phyloP scores from a whole-genome alignment of 768 basidiomycete genomes.

The Lentinula aciculospora region DNA sequence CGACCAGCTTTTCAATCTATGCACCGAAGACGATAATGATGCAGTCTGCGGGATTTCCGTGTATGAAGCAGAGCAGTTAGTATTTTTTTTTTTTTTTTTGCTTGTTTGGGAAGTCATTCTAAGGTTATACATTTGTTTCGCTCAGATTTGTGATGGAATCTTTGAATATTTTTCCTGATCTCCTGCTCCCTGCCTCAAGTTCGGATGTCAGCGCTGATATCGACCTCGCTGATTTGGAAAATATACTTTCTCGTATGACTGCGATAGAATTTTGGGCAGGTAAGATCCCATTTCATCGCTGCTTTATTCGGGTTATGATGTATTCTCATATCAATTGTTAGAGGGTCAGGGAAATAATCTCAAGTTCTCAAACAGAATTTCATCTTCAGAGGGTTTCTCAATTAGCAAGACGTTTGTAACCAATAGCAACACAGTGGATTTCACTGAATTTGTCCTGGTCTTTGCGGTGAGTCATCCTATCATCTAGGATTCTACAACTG shows the following conservation, averaged over 20 bases:
- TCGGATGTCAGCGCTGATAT: not conserved
- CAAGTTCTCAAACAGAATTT: not conserved
- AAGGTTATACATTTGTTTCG: no score
- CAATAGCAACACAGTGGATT: not conserved
- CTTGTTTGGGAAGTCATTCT: not conserved
- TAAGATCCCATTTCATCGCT: no score
- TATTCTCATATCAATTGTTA: not conserved
- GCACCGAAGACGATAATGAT: not conserved
- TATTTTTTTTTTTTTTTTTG: not conserved
- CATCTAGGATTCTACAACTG: not conserved
- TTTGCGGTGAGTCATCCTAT: not conserved
- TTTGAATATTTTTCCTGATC: conserved; percentile 2
- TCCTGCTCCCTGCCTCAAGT: not conserved
- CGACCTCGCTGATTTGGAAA: conserved; percentile 1
- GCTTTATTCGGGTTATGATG: not conserved
- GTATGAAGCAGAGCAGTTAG: conserved; percentile 4
- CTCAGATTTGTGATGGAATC: conserved; percentile 6
- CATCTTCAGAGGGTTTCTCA: not conserved
- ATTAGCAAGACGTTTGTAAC: not conserved
- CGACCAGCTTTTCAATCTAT: not conserved
- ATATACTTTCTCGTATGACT: conserved; percentile 6
- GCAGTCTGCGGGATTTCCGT: not conserved
- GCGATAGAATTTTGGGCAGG: conserved; percentile 5
- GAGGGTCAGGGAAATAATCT: conserved; percentile 1
- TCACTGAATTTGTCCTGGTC: not conserved